A percentile compares a stretch with the other conserved stretches of the same genome.
Evolutionary conservation across 2,329 filamentous ascomycete species (phyloP).

Genomic region (Pseudogymnoascus sp.): DNA sequence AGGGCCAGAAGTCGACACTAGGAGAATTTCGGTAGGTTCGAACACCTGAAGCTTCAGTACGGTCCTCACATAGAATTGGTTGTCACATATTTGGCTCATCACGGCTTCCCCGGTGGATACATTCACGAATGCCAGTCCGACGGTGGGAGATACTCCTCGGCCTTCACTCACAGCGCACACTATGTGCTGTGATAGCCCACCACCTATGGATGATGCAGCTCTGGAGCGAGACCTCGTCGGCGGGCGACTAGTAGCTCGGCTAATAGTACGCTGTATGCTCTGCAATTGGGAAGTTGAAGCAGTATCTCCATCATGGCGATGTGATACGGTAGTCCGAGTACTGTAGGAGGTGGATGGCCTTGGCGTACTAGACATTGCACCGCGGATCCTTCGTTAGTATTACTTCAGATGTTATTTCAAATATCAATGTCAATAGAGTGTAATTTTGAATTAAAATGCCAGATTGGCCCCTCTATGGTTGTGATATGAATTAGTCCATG

Average conservation of each 20-base stretch:
- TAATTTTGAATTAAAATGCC: not conserved
- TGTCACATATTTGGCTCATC: slow-evolving; percentile 87
- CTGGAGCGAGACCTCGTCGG: slow-evolving; percentile 25
- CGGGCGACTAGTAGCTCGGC: slow-evolving; percentile 23
- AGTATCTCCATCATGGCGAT: slow-evolving; percentile 23
- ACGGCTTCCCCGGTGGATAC: slow-evolving; percentile 76
- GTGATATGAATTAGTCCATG: not conserved
- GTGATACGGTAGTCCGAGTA: slow-evolving; percentile 16
- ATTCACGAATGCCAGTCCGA: slow-evolving; percentile 84
- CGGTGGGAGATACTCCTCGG: slow-evolving; percentile 74
- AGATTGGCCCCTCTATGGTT: not conserved
- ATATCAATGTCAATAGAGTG: not conserved
- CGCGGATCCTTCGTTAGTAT: not conserved
- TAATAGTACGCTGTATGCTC: slow-evolving; percentile 21
- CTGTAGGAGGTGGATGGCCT: slow-evolving; percentile 19
- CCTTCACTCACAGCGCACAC: slow-evolving; percentile 87
- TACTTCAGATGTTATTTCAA: not conserved
- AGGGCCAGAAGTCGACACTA: slow-evolving; percentile 61
- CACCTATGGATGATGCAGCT: slow-evolving; percentile 30
- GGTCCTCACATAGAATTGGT: slow-evolving; percentile 82
- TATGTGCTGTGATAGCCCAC: slow-evolving; percentile 57
- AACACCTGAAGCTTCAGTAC: slow-evolving; percentile 80
- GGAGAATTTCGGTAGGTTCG: slow-evolving; percentile 70
- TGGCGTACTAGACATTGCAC: not conserved
- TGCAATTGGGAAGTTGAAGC: slow-evolving; percentile 25